Base-by-base conservation (phyloP, 2,329 filamentous ascomycete genomes). In the Aphanoascus verrucosus region DNA sequence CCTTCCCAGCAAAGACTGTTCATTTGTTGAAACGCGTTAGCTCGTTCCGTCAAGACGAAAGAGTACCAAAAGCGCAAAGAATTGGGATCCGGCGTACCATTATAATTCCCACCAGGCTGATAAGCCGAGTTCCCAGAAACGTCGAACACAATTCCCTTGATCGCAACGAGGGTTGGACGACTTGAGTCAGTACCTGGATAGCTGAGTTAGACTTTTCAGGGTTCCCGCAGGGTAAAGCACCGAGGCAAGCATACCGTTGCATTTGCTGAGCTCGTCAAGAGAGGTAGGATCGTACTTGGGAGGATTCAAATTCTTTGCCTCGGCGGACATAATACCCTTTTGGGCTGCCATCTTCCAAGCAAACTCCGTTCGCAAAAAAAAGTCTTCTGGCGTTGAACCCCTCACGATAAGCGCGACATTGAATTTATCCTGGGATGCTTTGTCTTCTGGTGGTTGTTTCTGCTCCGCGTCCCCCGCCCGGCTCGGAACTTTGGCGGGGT, bases 91-190 rank as follows among this genome's bases (percentile, higher is more conserved):
- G 40, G 28, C 77, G 64, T 76, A 96, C 93, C 86, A 63, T 87
- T 80, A 70, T 98, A 98, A 58, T 84, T 82, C 46, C 88, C 90
- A 20, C 83, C 85, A 8, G 86, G 82, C 45, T 83, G 82, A 68
- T 98, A 98, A 14, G 86, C 83, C 59, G 86, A 83, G 70, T 97
- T 98, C 49, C 85, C 86, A 20, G 82, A 88, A 56, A 98, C 93
- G 65, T 98, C 91, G 65, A 96, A 98, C 50, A 98, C 85, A 57
- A 85, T 88, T 62, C 93, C 91, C 85, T 95, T 81, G 64, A 84
- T 83, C 14, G 78, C 79, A 35, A 83, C 77, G 58, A 78, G 74
- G 4, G 75, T 82, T 11, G 80, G 79, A 55, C 57, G 55, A 46
- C 43, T 56, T 3, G 58, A 52, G 47, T 60, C 58, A 41, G 49